phyloP scores from a whole-genome alignment of 2,329 filamentous ascomycete genomes.

The Beauveria medogensis region DNA sequence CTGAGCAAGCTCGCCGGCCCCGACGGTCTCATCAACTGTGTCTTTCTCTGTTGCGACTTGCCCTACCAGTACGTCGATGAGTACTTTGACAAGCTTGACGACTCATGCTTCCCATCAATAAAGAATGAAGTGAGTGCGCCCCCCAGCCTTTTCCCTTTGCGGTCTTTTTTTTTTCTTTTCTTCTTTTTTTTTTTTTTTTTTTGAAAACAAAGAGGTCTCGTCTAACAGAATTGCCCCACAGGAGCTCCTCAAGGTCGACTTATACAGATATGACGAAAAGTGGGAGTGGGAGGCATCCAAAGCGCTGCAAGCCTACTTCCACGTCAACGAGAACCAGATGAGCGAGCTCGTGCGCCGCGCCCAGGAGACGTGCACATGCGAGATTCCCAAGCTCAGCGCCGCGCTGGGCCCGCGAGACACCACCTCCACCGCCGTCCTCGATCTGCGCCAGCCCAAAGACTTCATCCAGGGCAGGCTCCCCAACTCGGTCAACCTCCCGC shows the following conservation, averaged over 20 bases:
- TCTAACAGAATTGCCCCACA: conserved; percentile 13
- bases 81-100: conserved; percentile 49
- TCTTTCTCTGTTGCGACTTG: conserved; percentile 55
- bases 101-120: conserved; percentile 40
- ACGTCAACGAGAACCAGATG: conserved; percentile 11
- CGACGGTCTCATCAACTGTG: conserved; percentile 41
- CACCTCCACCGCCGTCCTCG: conserved; percentile 31
- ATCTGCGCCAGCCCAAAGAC: conserved; percentile 34
- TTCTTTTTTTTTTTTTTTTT: too few relatives aligned
- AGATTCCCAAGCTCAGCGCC: conserved; percentile 1
- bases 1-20: conserved; percentile 35
- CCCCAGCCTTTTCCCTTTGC: too few relatives aligned
- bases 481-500: conserved; percentile 35
- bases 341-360: conserved; percentile 10
- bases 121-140: conserved; percentile 27
- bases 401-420: conserved; percentile 17
- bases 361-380: not conserved
- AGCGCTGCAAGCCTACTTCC: conserved; percentile 27
- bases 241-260: conserved; percentile 38
- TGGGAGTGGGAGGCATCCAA: conserved; percentile 38
- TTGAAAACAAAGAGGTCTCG: too few relatives aligned
- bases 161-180: too few relatives aligned
- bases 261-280: conserved; percentile 43
- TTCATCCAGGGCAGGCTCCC: conserved; percentile 36
- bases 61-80: conserved; percentile 55